phyloP scores from a whole-genome alignment of 257 asterid species.

The Echites panduratus region DNA sequence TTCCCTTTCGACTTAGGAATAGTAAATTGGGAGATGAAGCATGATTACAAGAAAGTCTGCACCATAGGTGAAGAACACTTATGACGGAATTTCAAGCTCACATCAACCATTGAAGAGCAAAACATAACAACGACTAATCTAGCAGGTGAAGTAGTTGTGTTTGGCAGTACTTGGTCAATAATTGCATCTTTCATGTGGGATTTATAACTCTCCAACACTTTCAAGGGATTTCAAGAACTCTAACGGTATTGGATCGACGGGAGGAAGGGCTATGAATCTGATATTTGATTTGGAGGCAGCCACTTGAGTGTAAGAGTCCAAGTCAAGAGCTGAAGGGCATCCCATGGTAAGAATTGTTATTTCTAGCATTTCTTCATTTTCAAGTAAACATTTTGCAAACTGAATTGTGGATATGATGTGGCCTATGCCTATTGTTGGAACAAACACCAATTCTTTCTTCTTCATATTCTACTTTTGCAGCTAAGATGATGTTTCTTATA shows the following conservation, averaged over 20 bases:
- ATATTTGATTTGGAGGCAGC: neutral
- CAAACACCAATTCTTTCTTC: no score
- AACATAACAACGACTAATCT: neutral
- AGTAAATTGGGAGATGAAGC: neutral
- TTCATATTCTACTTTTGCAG: neutral
- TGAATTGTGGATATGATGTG: neutral
- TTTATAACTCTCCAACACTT: neutral
- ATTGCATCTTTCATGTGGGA: conserved; percentile 8
- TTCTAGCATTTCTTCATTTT: neutral
- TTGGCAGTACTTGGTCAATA: neutral
- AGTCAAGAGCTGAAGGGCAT: neutral
- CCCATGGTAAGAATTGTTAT: neutral
- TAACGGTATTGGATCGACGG: neutral
- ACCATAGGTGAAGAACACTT: conserved; percentile 5
- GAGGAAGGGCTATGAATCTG: neutral
- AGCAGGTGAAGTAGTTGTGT: neutral
- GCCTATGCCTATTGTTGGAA: neutral
- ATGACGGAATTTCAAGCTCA: conserved; percentile 4
- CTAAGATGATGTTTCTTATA: neutral
- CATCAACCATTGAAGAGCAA: conserved; percentile 8
- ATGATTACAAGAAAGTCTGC: neutral
- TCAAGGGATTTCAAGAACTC: neutral
- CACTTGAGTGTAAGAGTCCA: neutral
- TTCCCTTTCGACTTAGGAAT: neutral
- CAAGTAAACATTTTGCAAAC: neutral